Evolutionary conservation across 108 stramenopile genomes (phyloP), one percentile per base, ranked within the genome.

Genomic region (Epithemia pelagica): DNA sequence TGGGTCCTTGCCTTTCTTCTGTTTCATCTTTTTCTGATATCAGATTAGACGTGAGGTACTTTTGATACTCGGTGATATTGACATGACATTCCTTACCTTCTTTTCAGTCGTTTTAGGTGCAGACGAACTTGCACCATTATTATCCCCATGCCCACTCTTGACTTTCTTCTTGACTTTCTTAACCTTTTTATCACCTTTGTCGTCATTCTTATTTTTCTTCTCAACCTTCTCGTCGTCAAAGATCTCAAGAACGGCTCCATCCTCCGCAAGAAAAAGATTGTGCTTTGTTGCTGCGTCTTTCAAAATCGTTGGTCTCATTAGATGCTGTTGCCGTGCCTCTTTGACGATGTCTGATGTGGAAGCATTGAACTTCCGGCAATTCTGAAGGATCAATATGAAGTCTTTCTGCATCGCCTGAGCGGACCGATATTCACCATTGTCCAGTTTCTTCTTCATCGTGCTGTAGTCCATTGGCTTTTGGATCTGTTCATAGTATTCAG

Each of bases 401-500:
- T 94, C 93, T 66, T 90, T 94, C 57, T 94, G 93, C 88, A 94
- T 88, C 23, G 82, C 75, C 66, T 87, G 89, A 28, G 88, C 89
- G 19, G 89, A 91, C 52, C 92, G 76, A 76, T 94, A 94, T 30
- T 89, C 89, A 28, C 83, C 90, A 64, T 77, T 84, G 19, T 85
- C 86, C 27, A 91, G 78, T 66, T 91, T 94, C 66, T 78, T 65
- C 66, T 82, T 84, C 88, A 91, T 91, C 23, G 88, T 91, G 28
- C 87, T 83, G 54, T 89, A 92, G 61, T 92, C 91, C 91, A 92
- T 92, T 0, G 92, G 92, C 21, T 78, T 76, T 52, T 84, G 76
- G 56, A 94, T 84, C 28, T 83, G 69, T 56, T 94, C 86, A 59
- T 94, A 94, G 72, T 94, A 94, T 28, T 91, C 92, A n/a, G 92